phyloP scores from a whole-genome alignment of 1,284 basidiomycete species.

The Cutaneotrichosporon mucoides region DNA sequence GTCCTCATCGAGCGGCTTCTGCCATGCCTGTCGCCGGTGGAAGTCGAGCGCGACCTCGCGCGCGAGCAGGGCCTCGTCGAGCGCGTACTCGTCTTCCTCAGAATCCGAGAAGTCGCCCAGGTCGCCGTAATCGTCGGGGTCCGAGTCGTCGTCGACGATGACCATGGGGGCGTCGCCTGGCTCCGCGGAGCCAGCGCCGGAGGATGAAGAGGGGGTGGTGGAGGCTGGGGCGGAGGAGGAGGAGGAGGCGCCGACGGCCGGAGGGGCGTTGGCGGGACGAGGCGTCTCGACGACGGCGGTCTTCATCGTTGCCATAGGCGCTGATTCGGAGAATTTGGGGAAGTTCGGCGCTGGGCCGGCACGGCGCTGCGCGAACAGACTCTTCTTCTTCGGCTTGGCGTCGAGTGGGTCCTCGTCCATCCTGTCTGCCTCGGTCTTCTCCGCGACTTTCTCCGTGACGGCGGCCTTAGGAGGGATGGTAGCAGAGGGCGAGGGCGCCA shows the following conservation, averaged over 20 bases:
- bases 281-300: slow-evolving; percentile 30
- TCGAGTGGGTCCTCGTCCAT: slow-evolving; percentile 6
- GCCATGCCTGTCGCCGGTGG: slow-evolving; percentile 33
- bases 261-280: not conserved
- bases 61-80: slow-evolving; percentile 42
- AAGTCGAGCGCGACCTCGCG: slow-evolving; percentile 44
- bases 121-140: slow-evolving; percentile 34
- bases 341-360: slow-evolving; percentile 7
- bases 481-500: too few relatives aligned
- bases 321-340: slow-evolving; percentile 24
- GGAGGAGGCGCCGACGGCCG: not conserved
- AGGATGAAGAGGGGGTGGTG: not conserved
- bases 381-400: slow-evolving; percentile 27
- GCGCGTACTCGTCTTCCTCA: slow-evolving; percentile 44
- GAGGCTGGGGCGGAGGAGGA: not conserved
- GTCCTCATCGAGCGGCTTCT: slow-evolving; percentile 24
- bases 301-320: slow-evolving; percentile 31
- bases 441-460: not conserved
- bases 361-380: slow-evolving; percentile 32
- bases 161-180: not conserved
- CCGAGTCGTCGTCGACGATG: slow-evolving; percentile 21
- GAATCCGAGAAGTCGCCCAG: slow-evolving; percentile 31
- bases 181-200: not conserved
- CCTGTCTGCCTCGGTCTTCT: not conserved
- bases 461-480: not conserved